Evolutionary conservation across 495 filamentous ascomycete species (phyloP).

Genomic region (Aspergillus taichungensis): DNA sequence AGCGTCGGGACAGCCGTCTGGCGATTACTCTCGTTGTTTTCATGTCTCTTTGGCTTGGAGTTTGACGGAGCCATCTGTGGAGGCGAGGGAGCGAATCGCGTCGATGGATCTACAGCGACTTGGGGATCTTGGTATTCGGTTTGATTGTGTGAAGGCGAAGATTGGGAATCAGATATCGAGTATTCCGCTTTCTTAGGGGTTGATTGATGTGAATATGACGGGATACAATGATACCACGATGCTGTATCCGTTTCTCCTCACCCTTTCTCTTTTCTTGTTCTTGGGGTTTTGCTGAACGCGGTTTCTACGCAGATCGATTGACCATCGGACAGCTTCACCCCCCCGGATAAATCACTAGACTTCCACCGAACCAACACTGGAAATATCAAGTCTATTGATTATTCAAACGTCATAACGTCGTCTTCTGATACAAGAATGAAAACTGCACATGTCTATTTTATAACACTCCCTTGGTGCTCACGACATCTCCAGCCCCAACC

Average conservation of each 20-base stretch:
- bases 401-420: conserved; percentile 1
- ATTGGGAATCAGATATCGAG: conserved; percentile 64
- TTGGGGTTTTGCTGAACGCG: neutral
- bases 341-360: too few relatives aligned
- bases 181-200: conserved; percentile 29
- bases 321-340: too few relatives aligned
- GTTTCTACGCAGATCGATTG: too few relatives aligned
- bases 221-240: neutral
- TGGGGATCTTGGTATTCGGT: conserved; percentile 15
- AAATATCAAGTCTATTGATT: too few relatives aligned
- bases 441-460: conserved; percentile 9
- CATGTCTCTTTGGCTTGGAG: conserved; percentile 81
- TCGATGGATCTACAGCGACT: conserved; percentile 23
- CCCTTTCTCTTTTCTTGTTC: neutral
- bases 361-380: too few relatives aligned
- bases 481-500: conserved; percentile 80
- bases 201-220: neutral
- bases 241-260: too few relatives aligned
- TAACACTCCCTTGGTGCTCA: conserved; percentile 88
- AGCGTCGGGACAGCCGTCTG: conserved; percentile 1
- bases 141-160: conserved; percentile 56
- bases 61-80: conserved; percentile 27
- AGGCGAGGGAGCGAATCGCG: conserved; percentile 19
- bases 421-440: neutral
- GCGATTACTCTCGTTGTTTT: conserved; percentile 48